Conservation (phyloP, 2,329 filamentous ascomycete species). For the Lasiodiplodia sp. region DNA sequence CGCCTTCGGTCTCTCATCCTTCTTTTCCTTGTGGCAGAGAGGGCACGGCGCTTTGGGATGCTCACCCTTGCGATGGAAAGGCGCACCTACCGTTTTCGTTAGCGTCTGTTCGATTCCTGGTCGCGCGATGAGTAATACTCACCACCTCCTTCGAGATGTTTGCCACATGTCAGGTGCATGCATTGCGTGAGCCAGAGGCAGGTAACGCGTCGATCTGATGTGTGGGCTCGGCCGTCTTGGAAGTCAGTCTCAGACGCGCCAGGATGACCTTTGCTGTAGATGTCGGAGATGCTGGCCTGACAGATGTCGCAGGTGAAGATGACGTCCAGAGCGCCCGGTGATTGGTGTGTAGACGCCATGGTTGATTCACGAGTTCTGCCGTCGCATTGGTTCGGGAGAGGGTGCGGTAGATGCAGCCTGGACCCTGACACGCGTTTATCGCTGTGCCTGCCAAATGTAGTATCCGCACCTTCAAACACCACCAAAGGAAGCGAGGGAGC, state of each 20-base stretch:
- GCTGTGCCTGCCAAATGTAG: neutral
- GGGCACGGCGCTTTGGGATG: slow-evolving; percentile 55
- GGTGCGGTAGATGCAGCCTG: neutral
- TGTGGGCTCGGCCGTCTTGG: slow-evolving; percentile 39
- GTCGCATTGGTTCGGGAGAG: neutral
- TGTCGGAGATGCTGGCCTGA: slow-evolving; percentile 53
- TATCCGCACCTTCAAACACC: neutral
- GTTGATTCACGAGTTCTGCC: no score
- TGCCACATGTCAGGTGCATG: slow-evolving; percentile 57
- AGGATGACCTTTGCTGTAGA: slow-evolving; percentile 48
- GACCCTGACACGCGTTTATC: neutral
- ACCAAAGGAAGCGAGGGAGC: neutral
- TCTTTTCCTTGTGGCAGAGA: slow-evolving; percentile 48
- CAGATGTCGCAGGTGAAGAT: slow-evolving; percentile 60
- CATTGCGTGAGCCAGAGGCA: slow-evolving; percentile 58
- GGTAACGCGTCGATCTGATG: slow-evolving; percentile 49
- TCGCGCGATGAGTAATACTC: slow-evolving; percentile 32
- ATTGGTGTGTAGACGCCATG: neutral
- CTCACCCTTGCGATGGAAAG: slow-evolving; percentile 53
- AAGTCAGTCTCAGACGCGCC: slow-evolving; percentile 38
- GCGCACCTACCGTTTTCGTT: slow-evolving; percentile 46
- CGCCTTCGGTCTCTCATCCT: slow-evolving; percentile 44
- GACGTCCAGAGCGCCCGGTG: slow-evolving; percentile 46
- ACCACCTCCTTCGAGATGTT: slow-evolving; percentile 59
- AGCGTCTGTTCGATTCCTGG: neutral